Evolutionary conservation across 2,329 filamentous ascomycete species (phyloP).

Genomic region (Dothiorella sarmentorum): DNA sequence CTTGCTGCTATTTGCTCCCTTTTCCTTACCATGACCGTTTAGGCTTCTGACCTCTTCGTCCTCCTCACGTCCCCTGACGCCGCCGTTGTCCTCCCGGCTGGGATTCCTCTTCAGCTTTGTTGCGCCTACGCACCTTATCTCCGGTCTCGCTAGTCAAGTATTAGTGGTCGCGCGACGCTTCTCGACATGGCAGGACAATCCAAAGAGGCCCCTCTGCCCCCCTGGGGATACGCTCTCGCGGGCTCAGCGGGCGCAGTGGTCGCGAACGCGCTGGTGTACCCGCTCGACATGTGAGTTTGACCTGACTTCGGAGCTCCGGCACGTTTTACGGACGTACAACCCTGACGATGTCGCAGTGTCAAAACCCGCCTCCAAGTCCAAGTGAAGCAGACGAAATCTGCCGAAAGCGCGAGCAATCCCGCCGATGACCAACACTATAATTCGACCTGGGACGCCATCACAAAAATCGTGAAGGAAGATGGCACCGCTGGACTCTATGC

Average conservation of each 20-base stretch:
- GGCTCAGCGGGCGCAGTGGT: conserved; percentile 90
- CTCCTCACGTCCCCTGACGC: not conserved
- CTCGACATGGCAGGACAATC: conserved; percentile 53
- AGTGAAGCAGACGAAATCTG: conserved; percentile 58
- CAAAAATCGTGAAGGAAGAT: conserved; percentile 76
- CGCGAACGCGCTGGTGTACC: conserved; percentile 93
- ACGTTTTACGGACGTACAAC: not conserved
- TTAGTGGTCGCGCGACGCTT: not conserved
- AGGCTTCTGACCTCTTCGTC: not conserved
- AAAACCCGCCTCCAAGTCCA: conserved; percentile 97
- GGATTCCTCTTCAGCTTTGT: not conserved
- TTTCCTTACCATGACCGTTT: conserved; percentile 3
- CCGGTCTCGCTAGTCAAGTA: conserved; percentile 3
- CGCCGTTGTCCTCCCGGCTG: not conserved
- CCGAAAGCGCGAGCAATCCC: conserved; percentile 29
- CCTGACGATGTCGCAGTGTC: conserved; percentile 58
- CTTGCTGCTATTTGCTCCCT: not conserved
- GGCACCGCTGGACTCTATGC: conserved; percentile 81
- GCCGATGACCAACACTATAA: conserved; percentile 69
- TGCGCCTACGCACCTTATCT: conserved; percentile 1
- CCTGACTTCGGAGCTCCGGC: conserved; percentile 10
- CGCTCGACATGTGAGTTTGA: conserved; percentile 80
- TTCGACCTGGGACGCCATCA: conserved; percentile 83
- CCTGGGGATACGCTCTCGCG: conserved; percentile 90
- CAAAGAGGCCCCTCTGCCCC: conserved; percentile 70